Percentiles rank a stretch among this genome's conserved stretches.
phyloP scores from a whole-genome alignment of 345 rosid species.

The Salix dunnii region DNA sequence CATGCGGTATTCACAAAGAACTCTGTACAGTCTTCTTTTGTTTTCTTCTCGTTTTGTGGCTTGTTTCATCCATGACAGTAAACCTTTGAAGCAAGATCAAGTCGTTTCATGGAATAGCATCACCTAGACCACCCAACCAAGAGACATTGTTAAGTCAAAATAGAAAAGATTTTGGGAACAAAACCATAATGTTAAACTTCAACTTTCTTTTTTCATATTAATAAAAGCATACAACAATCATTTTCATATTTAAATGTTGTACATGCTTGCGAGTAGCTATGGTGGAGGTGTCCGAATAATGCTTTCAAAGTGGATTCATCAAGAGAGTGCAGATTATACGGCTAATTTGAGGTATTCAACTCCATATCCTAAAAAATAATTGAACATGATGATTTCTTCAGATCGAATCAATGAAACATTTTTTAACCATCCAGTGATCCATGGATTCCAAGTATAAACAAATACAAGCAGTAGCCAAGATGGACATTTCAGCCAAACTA shows the following conservation, averaged over 20 bases:
- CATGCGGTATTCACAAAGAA: slow-evolving; percentile 41
- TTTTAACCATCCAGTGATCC: neutral
- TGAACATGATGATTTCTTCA: neutral
- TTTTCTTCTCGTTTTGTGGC: slow-evolving; percentile 8
- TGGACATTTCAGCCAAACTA: neutral
- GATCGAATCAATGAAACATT: neutral
- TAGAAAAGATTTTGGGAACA: neutral
- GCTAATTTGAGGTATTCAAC: neutral
- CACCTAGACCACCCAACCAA: slow-evolving; percentile 34
- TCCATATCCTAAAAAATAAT: too few relatives aligned
- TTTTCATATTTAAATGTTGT: neutral
- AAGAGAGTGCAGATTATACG: neutral
- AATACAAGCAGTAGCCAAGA: neutral
- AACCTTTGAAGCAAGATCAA: slow-evolving; percentile 29
- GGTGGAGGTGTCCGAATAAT: neutral
- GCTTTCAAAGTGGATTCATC: neutral
- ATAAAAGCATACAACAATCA: neutral
- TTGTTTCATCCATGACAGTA: slow-evolving; percentile 32
- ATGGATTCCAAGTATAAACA: neutral
- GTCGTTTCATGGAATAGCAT: slow-evolving; percentile 64
- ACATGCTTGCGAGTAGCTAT: neutral
- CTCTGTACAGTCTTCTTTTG: slow-evolving; percentile 17
- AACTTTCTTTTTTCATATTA: neutral
- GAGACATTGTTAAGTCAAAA: slow-evolving; percentile 5
- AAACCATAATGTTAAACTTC: neutral